Evolutionary conservation across 73 alveolate species (phyloP).

Genomic region (Effrenium voratum): DNA sequence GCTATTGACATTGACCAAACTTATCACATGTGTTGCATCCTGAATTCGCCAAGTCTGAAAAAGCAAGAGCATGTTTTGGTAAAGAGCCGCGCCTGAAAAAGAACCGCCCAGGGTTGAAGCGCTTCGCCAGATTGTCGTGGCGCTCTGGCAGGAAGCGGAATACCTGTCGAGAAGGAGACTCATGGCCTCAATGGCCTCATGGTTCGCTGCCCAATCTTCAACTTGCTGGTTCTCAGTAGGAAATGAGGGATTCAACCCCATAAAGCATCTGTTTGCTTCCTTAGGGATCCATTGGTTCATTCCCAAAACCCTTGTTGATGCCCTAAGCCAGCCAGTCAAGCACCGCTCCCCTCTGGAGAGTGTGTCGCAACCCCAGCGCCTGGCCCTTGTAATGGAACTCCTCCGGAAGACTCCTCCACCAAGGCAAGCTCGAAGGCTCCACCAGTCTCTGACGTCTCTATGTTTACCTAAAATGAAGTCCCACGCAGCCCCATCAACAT

Average conservation of each 20-base stretch:
- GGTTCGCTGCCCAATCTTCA: not conserved
- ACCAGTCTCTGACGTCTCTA: not conserved
- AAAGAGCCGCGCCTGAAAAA: conserved; percentile 14
- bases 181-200: not conserved
- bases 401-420: conserved; percentile 25
- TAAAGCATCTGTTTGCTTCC: not conserved
- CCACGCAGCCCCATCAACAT: not conserved
- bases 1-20: not conserved
- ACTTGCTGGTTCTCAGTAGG: not conserved
- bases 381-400: conserved; percentile 64
- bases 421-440: too few relatives aligned
- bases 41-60: not conserved
- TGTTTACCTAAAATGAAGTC: not conserved
- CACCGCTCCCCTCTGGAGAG: not conserved
- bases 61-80: not conserved
- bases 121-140: conserved; percentile 31
- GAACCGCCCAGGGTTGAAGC: conserved; percentile 35
- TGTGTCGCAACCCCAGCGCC: not conserved
- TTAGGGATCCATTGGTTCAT: not conserved
- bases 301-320: not conserved
- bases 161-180: not conserved
- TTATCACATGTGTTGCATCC: not conserved
- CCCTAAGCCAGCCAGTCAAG: not conserved
- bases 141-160: conserved; percentile 15
- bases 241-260: not conserved